These are phyloP conservation scores for Marsdenia floribunda DNA, from an alignment of 257 asterid species.

Conservation along the genomic window DNA sequence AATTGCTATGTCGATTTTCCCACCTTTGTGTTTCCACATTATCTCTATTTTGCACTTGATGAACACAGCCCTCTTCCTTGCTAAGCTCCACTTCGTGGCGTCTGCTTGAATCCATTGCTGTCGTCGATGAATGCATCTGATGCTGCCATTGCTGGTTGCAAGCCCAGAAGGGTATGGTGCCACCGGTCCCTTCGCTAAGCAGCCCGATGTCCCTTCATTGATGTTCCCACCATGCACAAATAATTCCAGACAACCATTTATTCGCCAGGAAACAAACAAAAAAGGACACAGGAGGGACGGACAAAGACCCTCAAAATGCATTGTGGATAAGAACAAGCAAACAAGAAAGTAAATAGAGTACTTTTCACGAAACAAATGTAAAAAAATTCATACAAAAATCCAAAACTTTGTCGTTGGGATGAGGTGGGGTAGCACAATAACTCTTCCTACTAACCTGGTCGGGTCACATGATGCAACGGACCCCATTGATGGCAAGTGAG, in stretches of 20 bases:
- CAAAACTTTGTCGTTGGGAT: not conserved
- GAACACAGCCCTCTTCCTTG: constrained; percentile 8
- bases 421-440: not conserved
- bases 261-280: constrained; percentile 28
- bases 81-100: constrained; percentile 5
- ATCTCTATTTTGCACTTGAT: constrained; percentile 18
- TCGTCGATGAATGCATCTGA: constrained; percentile 14
- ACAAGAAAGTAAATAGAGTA: not conserved
- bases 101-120: constrained; percentile 16
- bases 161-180: constrained; percentile 19
- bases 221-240: constrained; percentile 27
- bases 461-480: constrained; percentile 32
- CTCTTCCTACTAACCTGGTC: constrained; percentile 32
- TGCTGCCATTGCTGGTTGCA: constrained; percentile 34
- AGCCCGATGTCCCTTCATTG: constrained; percentile 41
- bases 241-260: constrained; percentile 16
- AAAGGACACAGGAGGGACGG: constrained; percentile 12
- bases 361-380: not conserved
- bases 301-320: constrained; percentile 20
- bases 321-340: constrained; percentile 30
- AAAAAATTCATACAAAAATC: not conserved
- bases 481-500: constrained; percentile 25
- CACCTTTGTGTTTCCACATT: constrained; percentile 13
- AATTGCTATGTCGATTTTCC: constrained; percentile 8
- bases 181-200: constrained; percentile 42